These are phyloP conservation scores for Boletus semigastroideus DNA, from an alignment of 1,284 basidiomycete species.

Conservation along the genomic window DNA sequence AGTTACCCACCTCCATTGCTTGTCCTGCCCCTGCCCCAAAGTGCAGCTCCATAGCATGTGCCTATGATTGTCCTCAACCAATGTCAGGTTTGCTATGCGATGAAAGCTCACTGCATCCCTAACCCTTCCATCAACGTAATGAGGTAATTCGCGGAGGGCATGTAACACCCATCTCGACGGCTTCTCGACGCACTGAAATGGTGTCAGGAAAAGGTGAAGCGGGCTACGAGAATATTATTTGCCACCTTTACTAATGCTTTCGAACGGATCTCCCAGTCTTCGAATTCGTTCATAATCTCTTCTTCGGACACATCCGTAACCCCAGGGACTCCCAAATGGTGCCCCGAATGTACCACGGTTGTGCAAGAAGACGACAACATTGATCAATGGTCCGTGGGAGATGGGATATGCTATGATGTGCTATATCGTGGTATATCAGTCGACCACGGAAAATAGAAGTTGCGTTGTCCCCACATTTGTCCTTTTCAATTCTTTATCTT, in stretches of 20 bases:
- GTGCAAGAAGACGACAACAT: constrained; percentile 41
- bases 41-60: constrained; percentile 35
- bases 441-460: background rate
- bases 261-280: constrained; percentile 43
- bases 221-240: background rate
- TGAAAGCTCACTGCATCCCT: constrained; percentile 35
- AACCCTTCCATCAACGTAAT: constrained; percentile 29
- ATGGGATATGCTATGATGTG: constrained; percentile 47
- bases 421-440: constrained; percentile 22
- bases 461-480: constrained; percentile 35
- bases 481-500: constrained; percentile 47
- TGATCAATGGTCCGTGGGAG: constrained; percentile 41
- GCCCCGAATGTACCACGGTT: constrained; percentile 37
- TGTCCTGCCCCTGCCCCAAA: constrained; percentile 34
- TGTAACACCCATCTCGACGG: constrained; percentile 34
- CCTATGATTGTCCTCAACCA: constrained; percentile 15
- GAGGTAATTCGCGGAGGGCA: constrained; percentile 29
- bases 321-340: constrained; percentile 36
- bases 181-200: constrained; percentile 14
- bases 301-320: constrained; percentile 33
- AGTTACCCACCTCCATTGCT: constrained; percentile 31
- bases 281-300: constrained; percentile 34
- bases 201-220: background rate
- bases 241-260: constrained; percentile 30
- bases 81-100: background rate